Base-by-base conservation (phyloP, 345 rosid genomes). In the Excoecaria agallocha region DNA sequence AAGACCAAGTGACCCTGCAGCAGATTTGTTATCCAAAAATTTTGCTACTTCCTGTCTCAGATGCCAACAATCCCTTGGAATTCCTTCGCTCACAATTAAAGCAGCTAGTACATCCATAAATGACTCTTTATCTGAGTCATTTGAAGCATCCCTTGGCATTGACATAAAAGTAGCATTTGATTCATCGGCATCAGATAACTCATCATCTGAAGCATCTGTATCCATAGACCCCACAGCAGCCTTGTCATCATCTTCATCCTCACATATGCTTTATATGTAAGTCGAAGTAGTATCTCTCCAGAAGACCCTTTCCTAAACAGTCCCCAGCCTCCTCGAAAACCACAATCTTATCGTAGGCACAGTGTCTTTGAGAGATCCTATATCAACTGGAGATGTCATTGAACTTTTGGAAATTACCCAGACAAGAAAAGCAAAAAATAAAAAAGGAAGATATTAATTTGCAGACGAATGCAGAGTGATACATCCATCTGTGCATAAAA, bases 71-170 rank as follows among this genome's bases (percentile, higher is more conserved):
- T 93, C 81, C 96, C 94, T 81, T 89, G 97, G 88, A 95, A 95
- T 77, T 95, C 99, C 85, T n/a, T 95, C 97, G 16, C 98, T 93
- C 73, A 88, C 89, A 48, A 95, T 89, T 76, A 95, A 77, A 82
- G 99, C 99, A 46, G 98, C 96, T 63, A 95, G 82, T 71, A 90
- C 96, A 74, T 90, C 90, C 96, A 95, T 95, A 85, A 95, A 95
- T 64, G 98, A 87, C 78, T 95, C 98, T 79, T 86, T 90, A 80
- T 87, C 80, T 35, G 84, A 43, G 75, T 77, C 87, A 75, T 61
- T 84, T 12, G 81, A 76, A 71, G 82, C 78, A 72, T 71, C 82
- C 63, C 61, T 84, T 71, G 61, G 72, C 61, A 37, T 77, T 51
- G 76, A 76, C 78, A 68, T 86, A 48, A 76, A 83, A 15, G 74